phyloP scores from a whole-genome alignment of 2,329 filamentous ascomycete genomes.

The Penicillium brevicompactum region DNA sequence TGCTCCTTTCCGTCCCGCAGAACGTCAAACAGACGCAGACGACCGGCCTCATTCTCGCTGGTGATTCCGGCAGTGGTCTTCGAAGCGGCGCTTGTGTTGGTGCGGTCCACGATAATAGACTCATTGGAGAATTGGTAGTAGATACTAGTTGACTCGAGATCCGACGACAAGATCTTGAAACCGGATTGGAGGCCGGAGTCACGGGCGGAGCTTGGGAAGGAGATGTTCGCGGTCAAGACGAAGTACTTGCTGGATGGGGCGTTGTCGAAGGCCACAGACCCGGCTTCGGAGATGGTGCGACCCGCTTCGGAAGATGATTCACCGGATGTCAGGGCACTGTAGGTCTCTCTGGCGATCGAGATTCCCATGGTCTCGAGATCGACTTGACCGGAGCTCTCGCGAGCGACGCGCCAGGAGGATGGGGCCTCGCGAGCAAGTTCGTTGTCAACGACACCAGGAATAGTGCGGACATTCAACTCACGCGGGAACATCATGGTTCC shows the following conservation, averaged over 20 bases:
- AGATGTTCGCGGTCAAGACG: neutral
- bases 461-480: conserved; percentile 10
- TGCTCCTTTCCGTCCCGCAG: neutral
- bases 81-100: conserved; percentile 18
- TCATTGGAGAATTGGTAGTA: conserved; percentile 26
- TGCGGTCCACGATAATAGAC: conserved; percentile 21
- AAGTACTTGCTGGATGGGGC: conserved; percentile 6
- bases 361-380: conserved; percentile 21
- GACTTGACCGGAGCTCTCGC: neutral
- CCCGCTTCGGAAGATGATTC: neutral
- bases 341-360: conserved; percentile 18
- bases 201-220: conserved; percentile 4
- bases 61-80: conserved; percentile 13
- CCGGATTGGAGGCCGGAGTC: conserved; percentile 6
- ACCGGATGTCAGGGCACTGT: conserved; percentile 8
- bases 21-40: conserved; percentile 19
- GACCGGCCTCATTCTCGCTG: conserved; percentile 10
- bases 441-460: conserved; percentile 19
- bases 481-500: conserved; percentile 17
- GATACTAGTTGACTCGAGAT: conserved; percentile 15
- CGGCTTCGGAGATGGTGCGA: conserved; percentile 6
- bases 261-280: neutral
- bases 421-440: conserved; percentile 1
- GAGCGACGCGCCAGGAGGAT: conserved; percentile 9
- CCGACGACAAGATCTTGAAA: conserved; percentile 19